Conservation (phyloP, 2,329 filamentous ascomycete species). For the Apiospora koreana region DNA sequence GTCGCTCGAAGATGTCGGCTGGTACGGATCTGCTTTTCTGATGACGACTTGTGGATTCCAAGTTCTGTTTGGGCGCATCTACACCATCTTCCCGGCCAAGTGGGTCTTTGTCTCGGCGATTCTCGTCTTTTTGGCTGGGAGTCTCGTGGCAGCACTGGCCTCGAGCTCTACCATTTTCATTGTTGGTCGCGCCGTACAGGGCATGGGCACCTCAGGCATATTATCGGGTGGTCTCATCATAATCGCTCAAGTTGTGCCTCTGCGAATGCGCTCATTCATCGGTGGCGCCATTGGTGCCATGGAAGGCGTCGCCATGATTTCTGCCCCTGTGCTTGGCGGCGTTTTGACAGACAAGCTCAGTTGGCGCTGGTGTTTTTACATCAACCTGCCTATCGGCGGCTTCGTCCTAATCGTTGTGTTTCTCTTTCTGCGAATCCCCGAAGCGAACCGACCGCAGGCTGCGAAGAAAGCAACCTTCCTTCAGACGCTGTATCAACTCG, state of each 20-base stretch:
- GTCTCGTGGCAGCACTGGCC: conserved; percentile 35
- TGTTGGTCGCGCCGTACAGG: conserved; percentile 37
- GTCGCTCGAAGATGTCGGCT: conserved; percentile 28
- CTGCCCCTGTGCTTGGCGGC: conserved; percentile 34
- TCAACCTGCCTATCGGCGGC: conserved; percentile 24
- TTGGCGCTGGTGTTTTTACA: conserved; percentile 27
- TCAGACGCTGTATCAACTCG: conserved; percentile 25
- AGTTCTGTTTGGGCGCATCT: conserved; percentile 38
- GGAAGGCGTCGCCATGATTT: conserved; percentile 31
- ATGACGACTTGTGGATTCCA: conserved; percentile 33
- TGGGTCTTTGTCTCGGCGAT: conserved; percentile 28
- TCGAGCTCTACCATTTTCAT: conserved; percentile 37
- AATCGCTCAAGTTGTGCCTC: conserved; percentile 28
- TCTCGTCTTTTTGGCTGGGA: conserved; percentile 35
- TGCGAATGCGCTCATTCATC: conserved; percentile 29
- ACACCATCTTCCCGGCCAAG: conserved; percentile 36
- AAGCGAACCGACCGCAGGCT: conserved; percentile 19
- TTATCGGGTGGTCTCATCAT: conserved; percentile 32
- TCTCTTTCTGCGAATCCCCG: conserved; percentile 22
- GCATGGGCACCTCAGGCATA: conserved; percentile 36
- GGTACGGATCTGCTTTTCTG: conserved; percentile 36
- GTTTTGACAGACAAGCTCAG: conserved; percentile 27
- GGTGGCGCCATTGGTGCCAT: conserved; percentile 32
- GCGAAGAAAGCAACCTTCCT: conserved; percentile 18
- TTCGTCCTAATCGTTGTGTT: conserved; percentile 29